Evolutionary conservation across 768 basidiomycete genomes (phyloP).

Genomic region (Hydnomerulius pinastri): DNA sequence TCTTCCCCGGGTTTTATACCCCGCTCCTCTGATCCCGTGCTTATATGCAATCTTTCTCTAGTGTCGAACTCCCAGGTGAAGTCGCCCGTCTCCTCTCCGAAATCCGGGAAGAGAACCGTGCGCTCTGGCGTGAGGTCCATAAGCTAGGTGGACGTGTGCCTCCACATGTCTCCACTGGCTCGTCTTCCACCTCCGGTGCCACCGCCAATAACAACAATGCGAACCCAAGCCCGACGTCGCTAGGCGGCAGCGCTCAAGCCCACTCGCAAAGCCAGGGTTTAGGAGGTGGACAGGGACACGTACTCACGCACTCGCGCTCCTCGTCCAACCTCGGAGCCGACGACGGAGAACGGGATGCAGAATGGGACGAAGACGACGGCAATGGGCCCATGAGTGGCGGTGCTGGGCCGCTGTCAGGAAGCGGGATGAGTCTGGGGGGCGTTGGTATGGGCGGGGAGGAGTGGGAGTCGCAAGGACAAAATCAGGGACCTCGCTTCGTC

Average conservation of each 20-base stretch:
- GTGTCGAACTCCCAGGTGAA: constrained; percentile 82
- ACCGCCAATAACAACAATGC: too few species aligned
- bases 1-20: too few species aligned
- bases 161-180: constrained; percentile 5
- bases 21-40: not conserved
- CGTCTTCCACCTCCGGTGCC: constrained; percentile 3
- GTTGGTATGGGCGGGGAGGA: constrained; percentile 21
- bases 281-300: constrained; percentile 15
- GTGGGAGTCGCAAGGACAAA: constrained; percentile 15
- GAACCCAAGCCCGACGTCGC: too few species aligned
- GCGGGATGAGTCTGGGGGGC: constrained; percentile 13
- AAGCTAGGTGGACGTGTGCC: constrained; percentile 25
- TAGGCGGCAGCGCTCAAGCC: constrained; percentile 7
- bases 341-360: constrained; percentile 25
- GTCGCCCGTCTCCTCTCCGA: constrained; percentile 53
- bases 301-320: constrained; percentile 26
- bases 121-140: constrained; percentile 47
- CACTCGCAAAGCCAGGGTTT: constrained; percentile 1
- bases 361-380: constrained; percentile 32
- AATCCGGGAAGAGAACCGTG: constrained; percentile 72
- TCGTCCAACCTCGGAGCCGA: constrained; percentile 29
- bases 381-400: constrained; percentile 4
- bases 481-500: constrained; percentile 15
- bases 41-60: constrained; percentile 40
- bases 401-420: constrained; percentile 11